Conservation (phyloP, 768 basidiomycete species). For the Gymnopilus junonius region DNA sequence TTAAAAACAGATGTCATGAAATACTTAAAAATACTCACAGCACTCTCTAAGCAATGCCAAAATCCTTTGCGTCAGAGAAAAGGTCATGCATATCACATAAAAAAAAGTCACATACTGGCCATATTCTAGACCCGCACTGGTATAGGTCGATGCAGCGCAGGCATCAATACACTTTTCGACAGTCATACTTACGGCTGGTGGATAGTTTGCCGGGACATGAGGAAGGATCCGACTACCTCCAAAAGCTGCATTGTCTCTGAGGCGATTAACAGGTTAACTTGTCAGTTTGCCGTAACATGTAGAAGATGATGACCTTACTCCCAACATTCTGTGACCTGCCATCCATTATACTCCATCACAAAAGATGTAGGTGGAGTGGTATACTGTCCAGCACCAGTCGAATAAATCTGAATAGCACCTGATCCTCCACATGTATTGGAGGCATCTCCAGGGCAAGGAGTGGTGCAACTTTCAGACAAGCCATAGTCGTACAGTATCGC, state of each 20-base stretch:
- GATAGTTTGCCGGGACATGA: constrained; percentile 1
- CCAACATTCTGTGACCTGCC: constrained; percentile 8
- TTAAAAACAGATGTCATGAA: not conserved
- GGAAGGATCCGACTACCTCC: constrained; percentile 11
- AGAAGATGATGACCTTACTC: constrained; percentile 2
- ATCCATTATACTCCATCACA: constrained; percentile 10
- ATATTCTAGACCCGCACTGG: constrained; percentile 14
- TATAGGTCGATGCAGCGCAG: constrained; percentile 11
- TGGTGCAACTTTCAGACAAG: not conserved
- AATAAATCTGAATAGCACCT: constrained; percentile 12
- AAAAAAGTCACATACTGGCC: constrained; percentile 8
- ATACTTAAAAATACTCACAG: not conserved
- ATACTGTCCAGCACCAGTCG: constrained; percentile 11
- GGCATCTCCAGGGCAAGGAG: constrained; percentile 9
- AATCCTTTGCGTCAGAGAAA: not conserved
- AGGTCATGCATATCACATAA: no score
- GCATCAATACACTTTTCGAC: constrained; percentile 18
- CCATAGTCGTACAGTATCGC: constrained; percentile 13
- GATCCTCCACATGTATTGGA: constrained; percentile 12
- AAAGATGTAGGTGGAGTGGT: constrained; percentile 9
- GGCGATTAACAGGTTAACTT: no score
- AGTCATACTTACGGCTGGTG: constrained; percentile 16
- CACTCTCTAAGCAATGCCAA: not conserved
- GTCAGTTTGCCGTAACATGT: no score
- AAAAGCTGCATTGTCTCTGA: constrained; percentile 1